A percentile compares a stretch with the other conserved stretches of the same genome.
These are phyloP conservation scores for Gyrodon lividus DNA, from an alignment of 768 basidiomycete genomes.

Conservation along the genomic window DNA sequence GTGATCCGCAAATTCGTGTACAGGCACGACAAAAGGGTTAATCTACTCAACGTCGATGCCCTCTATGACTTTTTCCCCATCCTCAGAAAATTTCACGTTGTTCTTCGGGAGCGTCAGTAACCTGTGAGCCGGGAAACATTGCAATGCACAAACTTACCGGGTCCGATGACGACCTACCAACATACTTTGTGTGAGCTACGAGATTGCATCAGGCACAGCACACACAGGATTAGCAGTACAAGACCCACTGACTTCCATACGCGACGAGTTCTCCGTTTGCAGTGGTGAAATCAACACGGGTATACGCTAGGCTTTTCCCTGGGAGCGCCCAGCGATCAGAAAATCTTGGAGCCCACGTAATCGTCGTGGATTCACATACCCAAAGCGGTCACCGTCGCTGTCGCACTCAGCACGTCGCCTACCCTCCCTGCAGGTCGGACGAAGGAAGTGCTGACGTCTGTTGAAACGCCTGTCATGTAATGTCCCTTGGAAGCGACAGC, in stretches of 20 bases:
- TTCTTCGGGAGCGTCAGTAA: slow-evolving; percentile 39
- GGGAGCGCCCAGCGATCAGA: neutral
- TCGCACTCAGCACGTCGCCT: slow-evolving; percentile 66
- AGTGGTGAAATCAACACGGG: slow-evolving; percentile 73
- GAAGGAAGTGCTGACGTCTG: slow-evolving; percentile 77
- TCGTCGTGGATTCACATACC: slow-evolving; percentile 38
- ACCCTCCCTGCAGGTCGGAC: slow-evolving; percentile 71
- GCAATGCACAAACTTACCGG: slow-evolving; percentile 29
- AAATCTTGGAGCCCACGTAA: neutral
- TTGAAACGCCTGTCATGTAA: slow-evolving; percentile 86
- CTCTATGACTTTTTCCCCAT: slow-evolving; percentile 70
- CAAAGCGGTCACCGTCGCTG: slow-evolving; percentile 65
- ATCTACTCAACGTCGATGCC: slow-evolving; percentile 34
- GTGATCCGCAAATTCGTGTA: too few relatives aligned
- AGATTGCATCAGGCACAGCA: neutral
- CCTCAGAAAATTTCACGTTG: slow-evolving; percentile 76
- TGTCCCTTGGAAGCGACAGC: slow-evolving; percentile 82
- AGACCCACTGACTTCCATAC: slow-evolving; percentile 64
- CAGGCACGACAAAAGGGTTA: neutral
- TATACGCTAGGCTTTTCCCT: slow-evolving; percentile 82
- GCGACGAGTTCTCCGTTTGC: slow-evolving; percentile 68
- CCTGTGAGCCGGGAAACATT: neutral
- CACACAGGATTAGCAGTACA: too few relatives aligned
- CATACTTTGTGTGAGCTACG: slow-evolving; percentile 81
- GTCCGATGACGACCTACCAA: slow-evolving; percentile 62